Evolutionary conservation across 2,329 filamentous ascomycete species (phyloP).

Genomic region (Alternaria longipes): DNA sequence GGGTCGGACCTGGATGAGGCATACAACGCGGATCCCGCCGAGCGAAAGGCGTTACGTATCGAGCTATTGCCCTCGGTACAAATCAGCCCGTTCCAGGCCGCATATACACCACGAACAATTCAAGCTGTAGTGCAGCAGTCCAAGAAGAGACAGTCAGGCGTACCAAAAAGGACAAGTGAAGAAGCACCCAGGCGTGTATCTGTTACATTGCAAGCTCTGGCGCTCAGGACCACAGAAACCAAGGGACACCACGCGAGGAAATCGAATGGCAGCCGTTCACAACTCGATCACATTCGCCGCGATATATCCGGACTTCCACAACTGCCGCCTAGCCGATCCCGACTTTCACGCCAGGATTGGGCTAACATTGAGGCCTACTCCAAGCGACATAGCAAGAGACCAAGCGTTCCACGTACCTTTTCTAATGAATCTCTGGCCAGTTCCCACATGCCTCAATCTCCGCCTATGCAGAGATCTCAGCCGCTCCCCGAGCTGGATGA

Average conservation of each 20-base stretch:
- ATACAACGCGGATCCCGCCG: slow-evolving; percentile 9
- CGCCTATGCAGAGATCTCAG: slow-evolving; percentile 35
- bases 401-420: slow-evolving; percentile 28
- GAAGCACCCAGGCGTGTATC: slow-evolving; percentile 39
- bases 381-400: slow-evolving; percentile 35
- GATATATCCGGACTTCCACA: slow-evolving; percentile 44
- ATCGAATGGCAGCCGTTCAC: slow-evolving; percentile 25
- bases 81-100: slow-evolving; percentile 27
- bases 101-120: slow-evolving; percentile 24
- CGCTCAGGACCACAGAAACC: slow-evolving; percentile 26
- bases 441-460: slow-evolving; percentile 28
- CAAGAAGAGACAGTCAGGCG: slow-evolving; percentile 22
- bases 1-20: slow-evolving; percentile 17
- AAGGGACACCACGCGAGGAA: slow-evolving; percentile 21
- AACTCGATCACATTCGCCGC: slow-evolving; percentile 41
- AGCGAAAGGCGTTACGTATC: slow-evolving; percentile 14
- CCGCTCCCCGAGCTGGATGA: slow-evolving; percentile 47
- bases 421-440: slow-evolving; percentile 25
- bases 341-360: slow-evolving; percentile 49
- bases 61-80: slow-evolving; percentile 24
- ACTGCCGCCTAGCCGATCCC: slow-evolving; percentile 39
- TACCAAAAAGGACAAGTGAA: slow-evolving; percentile 34
- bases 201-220: slow-evolving; percentile 32
- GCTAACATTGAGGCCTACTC: slow-evolving; percentile 46
- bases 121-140: slow-evolving; percentile 21